Evolutionary conservation across 495 filamentous ascomycete genomes (phyloP).

Genomic region (Penicillium mononematosum): DNA sequence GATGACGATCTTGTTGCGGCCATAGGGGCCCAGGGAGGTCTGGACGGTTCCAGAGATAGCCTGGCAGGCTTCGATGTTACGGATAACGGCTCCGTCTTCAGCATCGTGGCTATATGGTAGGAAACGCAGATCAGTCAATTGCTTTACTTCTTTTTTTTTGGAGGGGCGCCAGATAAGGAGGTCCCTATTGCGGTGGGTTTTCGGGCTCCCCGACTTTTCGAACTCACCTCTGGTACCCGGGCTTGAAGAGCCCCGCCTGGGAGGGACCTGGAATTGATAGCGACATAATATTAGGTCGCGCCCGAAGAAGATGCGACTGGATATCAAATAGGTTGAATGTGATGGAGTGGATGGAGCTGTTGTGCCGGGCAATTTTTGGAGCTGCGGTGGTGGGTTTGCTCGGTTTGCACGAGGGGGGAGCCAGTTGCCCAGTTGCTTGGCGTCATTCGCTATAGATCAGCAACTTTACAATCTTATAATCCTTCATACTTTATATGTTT

Average conservation of each 20-base stretch:
- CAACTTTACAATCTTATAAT: background rate
- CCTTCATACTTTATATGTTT: background rate
- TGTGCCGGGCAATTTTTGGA: constrained; percentile 48
- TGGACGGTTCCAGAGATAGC: constrained; percentile 94
- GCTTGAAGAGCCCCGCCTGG: constrained; percentile 90
- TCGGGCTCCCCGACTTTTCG: constrained; percentile 14
- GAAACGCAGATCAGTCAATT: constrained; percentile 7
- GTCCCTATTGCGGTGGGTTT: constrained; percentile 32
- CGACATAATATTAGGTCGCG: constrained; percentile 67
- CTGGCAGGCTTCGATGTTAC: constrained; percentile 98
- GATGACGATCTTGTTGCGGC: constrained; percentile 99
- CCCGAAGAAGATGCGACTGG: constrained; percentile 27
- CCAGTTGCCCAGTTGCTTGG: constrained; percentile 28
- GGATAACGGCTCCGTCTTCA: constrained; percentile 97
- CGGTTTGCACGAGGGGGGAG: constrained; percentile 46
- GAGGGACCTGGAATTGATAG: constrained; percentile 91
- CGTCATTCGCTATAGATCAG: background rate
- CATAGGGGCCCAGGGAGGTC: constrained; percentile 94
- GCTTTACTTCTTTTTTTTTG: constrained; percentile 8
- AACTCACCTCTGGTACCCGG: constrained; percentile 90
- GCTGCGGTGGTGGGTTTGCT: constrained; percentile 46
- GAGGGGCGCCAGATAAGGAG: constrained; percentile 27
- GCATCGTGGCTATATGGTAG: constrained; percentile 78
- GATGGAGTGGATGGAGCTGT: constrained; percentile 28
- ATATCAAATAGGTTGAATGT: constrained; percentile 23